Base-by-base conservation (phyloP, 371 early-diverging fungal genomes). In the Chytridium lagenaria region DNA sequence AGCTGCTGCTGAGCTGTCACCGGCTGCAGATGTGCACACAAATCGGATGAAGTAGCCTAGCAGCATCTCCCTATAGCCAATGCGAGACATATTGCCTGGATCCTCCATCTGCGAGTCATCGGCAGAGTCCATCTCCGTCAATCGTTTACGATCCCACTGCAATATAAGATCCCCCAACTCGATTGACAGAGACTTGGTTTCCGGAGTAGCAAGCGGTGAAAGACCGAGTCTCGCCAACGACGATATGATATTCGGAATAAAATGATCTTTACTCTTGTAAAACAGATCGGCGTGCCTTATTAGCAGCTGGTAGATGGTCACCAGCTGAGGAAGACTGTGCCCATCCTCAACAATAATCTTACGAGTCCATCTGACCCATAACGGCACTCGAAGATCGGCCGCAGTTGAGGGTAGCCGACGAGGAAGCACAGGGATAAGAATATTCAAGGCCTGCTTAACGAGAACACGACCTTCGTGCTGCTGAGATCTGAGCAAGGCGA, bases 371-470 rank as follows among this genome's bases (percentile, higher is more conserved):
- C 93, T 89, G 2, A 92, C 92, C 95, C 95, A 98, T 0, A 92
- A 86, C 0, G 96, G 95, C 1, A 92, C 84, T n/a, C 84, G 86
- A 33, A 81, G 72, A 0, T 63, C 77, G 12, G 26, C 40, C 0
- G 76, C 67, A 0, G 82, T 72, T n/a, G 77, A 73, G 5, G 86
- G 83, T 34, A 94, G 82, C 7, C 98, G 90, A 67, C 88, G 84
- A 0, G 97, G 96, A 26, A 98, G 81, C 0, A 93, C 93, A 0
- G 96, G 96, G 0, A 96, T 85, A 50, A 99, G 85, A 40, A 93
- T 92, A 76, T 99, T 97, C 10, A 98, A 83, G 0, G 96, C 98
- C 83, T 98, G 97, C 52, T 92, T 90, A 1, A 97, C 97, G 36
- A 99, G 78, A 0, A 75, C 55, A 5, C 79, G 76, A 38, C 77